Conservation (phyloP, 2,329 filamentous ascomycete genomes). For the Aspergillus sp. region DNA sequence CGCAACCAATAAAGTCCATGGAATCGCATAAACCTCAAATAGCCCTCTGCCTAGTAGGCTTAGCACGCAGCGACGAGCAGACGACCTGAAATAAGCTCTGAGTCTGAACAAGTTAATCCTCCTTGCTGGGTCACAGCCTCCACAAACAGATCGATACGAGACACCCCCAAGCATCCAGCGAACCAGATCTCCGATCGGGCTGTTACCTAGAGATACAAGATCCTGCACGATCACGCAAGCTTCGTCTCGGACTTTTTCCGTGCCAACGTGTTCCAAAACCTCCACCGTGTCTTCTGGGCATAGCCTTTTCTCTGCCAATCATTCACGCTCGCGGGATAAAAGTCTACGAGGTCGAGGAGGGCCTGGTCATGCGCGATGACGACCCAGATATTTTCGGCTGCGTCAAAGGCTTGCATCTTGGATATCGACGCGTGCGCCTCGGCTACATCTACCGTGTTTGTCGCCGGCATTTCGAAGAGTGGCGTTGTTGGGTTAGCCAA, state of each 20-base stretch:
- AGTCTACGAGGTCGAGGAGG: neutral
- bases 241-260: neutral
- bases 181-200: neutral
- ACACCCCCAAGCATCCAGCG: neutral
- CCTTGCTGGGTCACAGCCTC: neutral
- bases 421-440: neutral
- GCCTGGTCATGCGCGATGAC: neutral
- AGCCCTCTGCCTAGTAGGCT: neutral
- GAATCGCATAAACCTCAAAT: neutral
- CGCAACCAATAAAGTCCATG: neutral
- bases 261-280: neutral
- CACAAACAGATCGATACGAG: neutral
- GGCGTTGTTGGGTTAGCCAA: neutral
- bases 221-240: neutral
- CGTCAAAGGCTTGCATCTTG: neutral
- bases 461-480: neutral
- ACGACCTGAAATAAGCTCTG: neutral
- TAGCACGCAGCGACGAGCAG: neutral
- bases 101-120: neutral
- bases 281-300: neutral
- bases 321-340: neutral
- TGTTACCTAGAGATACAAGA: neutral
- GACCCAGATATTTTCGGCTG: neutral
- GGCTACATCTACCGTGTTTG: neutral
- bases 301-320: neutral